Conservation (phyloP, 106 monocot species). For the Phalaenopsis aphrodite region DNA sequence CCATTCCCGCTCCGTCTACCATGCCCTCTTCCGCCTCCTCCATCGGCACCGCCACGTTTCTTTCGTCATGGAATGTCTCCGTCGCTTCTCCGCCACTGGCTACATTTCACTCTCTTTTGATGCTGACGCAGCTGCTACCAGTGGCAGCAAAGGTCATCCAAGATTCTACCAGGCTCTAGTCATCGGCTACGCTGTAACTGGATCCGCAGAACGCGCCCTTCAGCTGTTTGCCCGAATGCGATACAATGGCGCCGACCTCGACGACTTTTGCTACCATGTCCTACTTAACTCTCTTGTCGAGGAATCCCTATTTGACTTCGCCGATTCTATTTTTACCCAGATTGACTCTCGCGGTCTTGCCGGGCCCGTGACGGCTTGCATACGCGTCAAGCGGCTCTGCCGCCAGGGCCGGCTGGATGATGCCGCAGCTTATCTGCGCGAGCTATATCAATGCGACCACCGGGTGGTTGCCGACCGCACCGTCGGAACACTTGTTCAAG, state of each 20-base stretch:
- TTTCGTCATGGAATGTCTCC: slow-evolving; percentile 57
- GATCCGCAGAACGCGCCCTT: slow-evolving; percentile 52
- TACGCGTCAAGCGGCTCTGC: slow-evolving; percentile 64
- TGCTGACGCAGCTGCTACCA: neutral
- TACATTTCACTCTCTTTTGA: neutral
- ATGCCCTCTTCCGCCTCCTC: slow-evolving; percentile 53
- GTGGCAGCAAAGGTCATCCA: neutral
- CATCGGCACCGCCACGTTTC: slow-evolving; percentile 27
- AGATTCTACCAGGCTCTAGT: slow-evolving; percentile 66
- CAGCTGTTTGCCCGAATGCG: slow-evolving; percentile 54
- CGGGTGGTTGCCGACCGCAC: slow-evolving; percentile 3
- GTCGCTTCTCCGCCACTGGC: slow-evolving; percentile 25
- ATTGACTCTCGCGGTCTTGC: slow-evolving; percentile 25
- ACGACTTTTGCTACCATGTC: slow-evolving; percentile 56
- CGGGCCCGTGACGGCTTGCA: slow-evolving; percentile 40
- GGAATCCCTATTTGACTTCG: slow-evolving; percentile 45
- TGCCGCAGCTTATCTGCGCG: slow-evolving; percentile 32
- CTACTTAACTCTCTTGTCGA: slow-evolving; percentile 80
- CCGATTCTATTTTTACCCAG: slow-evolving; percentile 33
- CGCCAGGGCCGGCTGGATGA: slow-evolving; percentile 37
- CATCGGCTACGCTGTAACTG: slow-evolving; percentile 62
- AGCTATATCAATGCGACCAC: slow-evolving; percentile 3
- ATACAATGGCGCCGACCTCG: slow-evolving; percentile 71
- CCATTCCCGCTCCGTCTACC: slow-evolving; percentile 63
- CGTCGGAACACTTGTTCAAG: slow-evolving; percentile 35